Base-by-base conservation (phyloP, 257 asterid genomes). In the Paulownia fortunei region DNA sequence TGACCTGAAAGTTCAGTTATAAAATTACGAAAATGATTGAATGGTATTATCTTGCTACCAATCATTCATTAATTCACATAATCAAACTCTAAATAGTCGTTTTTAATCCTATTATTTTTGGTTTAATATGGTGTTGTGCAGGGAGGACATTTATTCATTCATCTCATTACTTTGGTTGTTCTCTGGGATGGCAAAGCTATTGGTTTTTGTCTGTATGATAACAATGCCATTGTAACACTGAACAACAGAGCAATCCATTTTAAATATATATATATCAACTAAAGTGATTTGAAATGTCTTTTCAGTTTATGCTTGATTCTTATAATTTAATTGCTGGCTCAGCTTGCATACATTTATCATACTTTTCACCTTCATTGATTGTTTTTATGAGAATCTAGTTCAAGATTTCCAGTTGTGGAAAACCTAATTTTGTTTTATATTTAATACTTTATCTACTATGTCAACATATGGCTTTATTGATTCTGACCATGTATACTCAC, bases 61-160 rank as follows among this genome's bases (percentile, higher is more conserved):
- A 69, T 62, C 26, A 61, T 56, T 66, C 47, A 44, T 67, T 34
- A 39, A 49, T 58, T 76, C 46, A 68, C 56, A 12, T 23, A 18
- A 69, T 56, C 64, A 41, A 36, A 69, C 55, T 26, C 36, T 16
- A 39, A 30, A 32, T 30, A 18, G 42, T 11, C 19, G 49, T 2
- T 19, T 16, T 11, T 36, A n/a, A n/a, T n/a, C n/a, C 23, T 66
- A 60, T 2, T 11, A 7, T 62, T 8, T 18, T 54, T 23, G 0
- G 2, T 18, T 36, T 16, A 24, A 42, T 39, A 15, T 36, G 42
- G 16, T 67, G 0, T 10, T 13, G 19, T 24, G 9, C 42, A 12
- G 34, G 69, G 56, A 16, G 24, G 3, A 55, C 2, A 8, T 66
- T 15, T 68, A 8, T 44, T 58, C 8, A 49, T 19, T 80, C 60